Evolutionary conservation across 108 stramenopile species (phyloP), one percentile per base, ranked within the genome.

Genomic region (Asterionellopsis glacialis): DNA sequence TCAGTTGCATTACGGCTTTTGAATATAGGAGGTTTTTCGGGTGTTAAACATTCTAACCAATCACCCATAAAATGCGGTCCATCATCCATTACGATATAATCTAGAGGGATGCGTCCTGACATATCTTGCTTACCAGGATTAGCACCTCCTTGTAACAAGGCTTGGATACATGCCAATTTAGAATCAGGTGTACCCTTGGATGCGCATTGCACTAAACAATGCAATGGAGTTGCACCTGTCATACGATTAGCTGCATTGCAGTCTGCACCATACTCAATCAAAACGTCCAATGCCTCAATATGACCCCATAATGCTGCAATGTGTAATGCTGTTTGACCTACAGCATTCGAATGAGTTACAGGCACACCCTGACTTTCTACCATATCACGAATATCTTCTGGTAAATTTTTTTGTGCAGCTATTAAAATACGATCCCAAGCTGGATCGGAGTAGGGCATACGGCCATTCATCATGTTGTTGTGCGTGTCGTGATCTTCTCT

Each of bases 241-340:
- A 85, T 64, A 19, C 41, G 39, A 57, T 85, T 85, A 44, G 56
- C 53, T 7, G 79, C 80, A 63, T 83, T 62, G 42, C 65, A 57
- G 53, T 76, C 59, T 12, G 80, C 84, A 15, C 80, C 82, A 66
- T 51, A 27, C 22, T 67, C 77, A 55, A 90, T 51, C 21, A 90
- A 54, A 14, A 68, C 57, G 55, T 68, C 53, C 13, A 80, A 41
- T 41, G 80, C 75, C 41, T 82, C 42, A 75, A 70, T 69, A 43
- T 75, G 71, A 15, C 83, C 81, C 89, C 89, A 90, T 33, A 83
- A 66, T 12, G 83, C 67, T 13, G 84, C 80, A 57, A 90, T 70
- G 55, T 90, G 89, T 22, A 90, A 61, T 2, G 81, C 85, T 38
- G 89, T 80, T 67, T 85, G 89, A 14, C 82, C 76, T 9, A 84